Conservation (phyloP, 2,329 filamentous ascomycete species). For the Emergomyces orientalis region DNA sequence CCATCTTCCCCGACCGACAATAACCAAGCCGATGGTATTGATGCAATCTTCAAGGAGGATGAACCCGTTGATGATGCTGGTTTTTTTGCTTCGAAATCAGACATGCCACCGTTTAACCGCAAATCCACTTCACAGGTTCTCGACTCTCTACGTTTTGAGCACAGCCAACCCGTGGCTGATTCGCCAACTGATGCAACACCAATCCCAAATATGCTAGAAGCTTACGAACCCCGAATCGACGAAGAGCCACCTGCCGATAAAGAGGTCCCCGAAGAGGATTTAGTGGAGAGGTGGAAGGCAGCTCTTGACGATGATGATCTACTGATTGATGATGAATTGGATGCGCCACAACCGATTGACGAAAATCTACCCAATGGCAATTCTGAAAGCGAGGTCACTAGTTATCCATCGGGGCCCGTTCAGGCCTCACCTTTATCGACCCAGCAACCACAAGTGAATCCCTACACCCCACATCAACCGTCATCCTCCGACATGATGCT, state of each 20-base stretch:
- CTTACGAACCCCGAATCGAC: not conserved
- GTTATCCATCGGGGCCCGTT: not conserved
- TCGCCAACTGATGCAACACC: slow-evolving; percentile 1
- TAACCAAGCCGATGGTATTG: slow-evolving; percentile 21
- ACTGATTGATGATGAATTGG: slow-evolving; percentile 58
- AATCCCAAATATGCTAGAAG: not conserved
- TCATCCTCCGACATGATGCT: slow-evolving; percentile 41
- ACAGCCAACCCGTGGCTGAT: slow-evolving; percentile 19
- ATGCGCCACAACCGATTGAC: slow-evolving; percentile 26
- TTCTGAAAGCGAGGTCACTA: slow-evolving; percentile 29
- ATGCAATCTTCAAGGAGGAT: slow-evolving; percentile 31
- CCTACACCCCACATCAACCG: slow-evolving; percentile 44
- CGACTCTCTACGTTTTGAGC: slow-evolving; percentile 37
- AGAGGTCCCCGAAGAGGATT: slow-evolving; percentile 45
- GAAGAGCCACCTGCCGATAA: slow-evolving; percentile 8
- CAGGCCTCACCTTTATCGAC: not conserved
- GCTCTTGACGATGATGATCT: slow-evolving; percentile 67
- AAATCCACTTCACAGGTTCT: slow-evolving; percentile 64
- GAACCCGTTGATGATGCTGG: slow-evolving; percentile 29
- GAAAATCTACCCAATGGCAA: slow-evolving; percentile 39
- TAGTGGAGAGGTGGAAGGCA: slow-evolving; percentile 74
- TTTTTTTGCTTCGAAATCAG: slow-evolving; percentile 24
- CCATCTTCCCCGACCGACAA: slow-evolving; percentile 19
- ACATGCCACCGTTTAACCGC: slow-evolving; percentile 43
- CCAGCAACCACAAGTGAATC: slow-evolving; percentile 22